A percentile compares a stretch with the other conserved stretches of the same genome.
Conservation (phyloP, 2,329 filamentous ascomycete genomes). For the Cryphonectria japonica region DNA sequence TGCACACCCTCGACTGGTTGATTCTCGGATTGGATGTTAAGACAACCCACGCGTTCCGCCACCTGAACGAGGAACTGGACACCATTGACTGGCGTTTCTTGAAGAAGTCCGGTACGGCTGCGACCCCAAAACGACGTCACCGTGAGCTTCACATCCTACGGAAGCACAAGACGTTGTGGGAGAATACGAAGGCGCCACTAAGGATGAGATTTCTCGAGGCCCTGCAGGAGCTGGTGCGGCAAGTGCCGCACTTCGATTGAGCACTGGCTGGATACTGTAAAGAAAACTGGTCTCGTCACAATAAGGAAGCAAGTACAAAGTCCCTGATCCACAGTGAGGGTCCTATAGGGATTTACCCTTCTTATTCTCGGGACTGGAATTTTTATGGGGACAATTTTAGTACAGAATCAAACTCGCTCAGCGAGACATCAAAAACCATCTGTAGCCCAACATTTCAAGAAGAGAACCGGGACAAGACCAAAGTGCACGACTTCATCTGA, state of each 20-base stretch:
- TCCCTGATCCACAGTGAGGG: background rate
- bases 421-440: background rate
- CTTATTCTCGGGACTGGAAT: background rate
- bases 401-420: background rate
- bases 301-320: background rate
- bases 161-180: conserved; percentile 1
- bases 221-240: conserved; percentile 13
- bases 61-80: conserved; percentile 10
- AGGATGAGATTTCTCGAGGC: conserved; percentile 6
- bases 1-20: conserved; percentile 18
- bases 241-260: background rate
- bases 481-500: too few relatives aligned
- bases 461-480: background rate
- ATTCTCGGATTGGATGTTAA: conserved; percentile 22
- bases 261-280: background rate
- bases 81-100: background rate
- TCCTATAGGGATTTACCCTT: background rate
- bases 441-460: background rate
- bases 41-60: conserved; percentile 13
- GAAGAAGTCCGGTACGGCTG: too few relatives aligned
- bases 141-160: conserved; percentile 12
- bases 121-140: background rate
- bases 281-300: background rate
- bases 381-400: background rate
- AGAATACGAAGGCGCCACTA: conserved; percentile 10